Conservation (phyloP, 2,329 filamentous ascomycete genomes). For the Leptodontidium sp. region DNA sequence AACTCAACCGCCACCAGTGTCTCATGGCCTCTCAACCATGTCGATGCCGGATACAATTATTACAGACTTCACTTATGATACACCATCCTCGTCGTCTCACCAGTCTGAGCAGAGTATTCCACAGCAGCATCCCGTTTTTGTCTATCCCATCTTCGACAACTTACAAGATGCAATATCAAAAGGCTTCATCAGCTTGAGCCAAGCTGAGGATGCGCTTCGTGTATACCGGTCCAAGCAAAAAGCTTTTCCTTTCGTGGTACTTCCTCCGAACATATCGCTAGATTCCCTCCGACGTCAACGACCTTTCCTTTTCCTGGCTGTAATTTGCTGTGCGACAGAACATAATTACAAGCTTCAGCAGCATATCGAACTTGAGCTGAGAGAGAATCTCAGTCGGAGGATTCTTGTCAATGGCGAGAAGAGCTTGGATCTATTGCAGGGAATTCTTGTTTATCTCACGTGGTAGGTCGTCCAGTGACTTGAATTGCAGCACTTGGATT, state of each 20-base stretch:
- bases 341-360: constrained; percentile 59
- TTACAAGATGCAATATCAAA: constrained; percentile 36
- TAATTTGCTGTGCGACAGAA: constrained; percentile 60
- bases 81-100: neutral
- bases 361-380: constrained; percentile 65
- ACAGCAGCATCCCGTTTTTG: constrained; percentile 36
- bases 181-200: constrained; percentile 27
- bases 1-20: neutral
- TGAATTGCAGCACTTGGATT: neutral
- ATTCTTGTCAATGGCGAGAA: constrained; percentile 65
- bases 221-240: constrained; percentile 27
- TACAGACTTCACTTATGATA: neutral
- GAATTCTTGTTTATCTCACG: constrained; percentile 63
- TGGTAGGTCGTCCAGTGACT: constrained; percentile 55
- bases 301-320: constrained; percentile 63
- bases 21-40: neutral
- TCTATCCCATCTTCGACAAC: constrained; percentile 48
- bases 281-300: constrained; percentile 52
- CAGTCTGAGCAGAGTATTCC: constrained; percentile 1
- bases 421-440: constrained; percentile 63
- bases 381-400: constrained; percentile 63
- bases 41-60: neutral
- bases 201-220: constrained; percentile 34
- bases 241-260: constrained; percentile 39
- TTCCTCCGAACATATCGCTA: constrained; percentile 53